Evolutionary conservation across 2,329 filamentous ascomycete genomes (phyloP).

Genomic region (Aureobasidium sp.): DNA sequence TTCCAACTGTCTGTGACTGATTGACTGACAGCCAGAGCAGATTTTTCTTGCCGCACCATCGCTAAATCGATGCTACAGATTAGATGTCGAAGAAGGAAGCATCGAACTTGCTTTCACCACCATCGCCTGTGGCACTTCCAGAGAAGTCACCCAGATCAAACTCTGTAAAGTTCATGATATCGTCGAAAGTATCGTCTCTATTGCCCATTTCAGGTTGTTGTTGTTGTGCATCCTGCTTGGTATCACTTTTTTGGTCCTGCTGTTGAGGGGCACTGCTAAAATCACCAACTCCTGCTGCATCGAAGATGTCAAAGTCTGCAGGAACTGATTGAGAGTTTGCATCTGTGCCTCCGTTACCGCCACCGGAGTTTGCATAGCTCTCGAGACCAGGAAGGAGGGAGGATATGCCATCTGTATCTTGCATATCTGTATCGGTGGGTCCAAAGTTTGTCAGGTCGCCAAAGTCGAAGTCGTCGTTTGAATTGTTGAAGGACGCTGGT

Average conservation of each 20-base stretch:
- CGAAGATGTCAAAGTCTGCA: slow-evolving; percentile 14
- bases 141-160: slow-evolving; percentile 25
- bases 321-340: background rate
- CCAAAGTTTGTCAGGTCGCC: slow-evolving; percentile 22
- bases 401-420: slow-evolving; percentile 28
- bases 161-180: slow-evolving; percentile 30
- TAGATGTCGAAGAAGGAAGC: slow-evolving; percentile 28
- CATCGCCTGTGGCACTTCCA: slow-evolving; percentile 27
- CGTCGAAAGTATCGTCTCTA: slow-evolving; percentile 27
- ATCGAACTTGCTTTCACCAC: slow-evolving; percentile 17
- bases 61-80: background rate
- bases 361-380: slow-evolving; percentile 32
- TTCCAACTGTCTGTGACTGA: background rate
- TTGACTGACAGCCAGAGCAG: background rate
- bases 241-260: background rate
- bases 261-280: background rate
- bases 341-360: background rate
- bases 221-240: background rate
- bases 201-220: slow-evolving; percentile 21
- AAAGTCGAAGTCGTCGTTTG: slow-evolving; percentile 16
- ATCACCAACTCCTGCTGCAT: slow-evolving; percentile 7
- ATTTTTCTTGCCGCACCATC: background rate
- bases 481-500: background rate
- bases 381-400: slow-evolving; percentile 36
- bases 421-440: slow-evolving; percentile 16